Evolutionary conservation across 2,329 filamentous ascomycete species (phyloP).

Genomic region (Gaeumannomyces tritici): DNA sequence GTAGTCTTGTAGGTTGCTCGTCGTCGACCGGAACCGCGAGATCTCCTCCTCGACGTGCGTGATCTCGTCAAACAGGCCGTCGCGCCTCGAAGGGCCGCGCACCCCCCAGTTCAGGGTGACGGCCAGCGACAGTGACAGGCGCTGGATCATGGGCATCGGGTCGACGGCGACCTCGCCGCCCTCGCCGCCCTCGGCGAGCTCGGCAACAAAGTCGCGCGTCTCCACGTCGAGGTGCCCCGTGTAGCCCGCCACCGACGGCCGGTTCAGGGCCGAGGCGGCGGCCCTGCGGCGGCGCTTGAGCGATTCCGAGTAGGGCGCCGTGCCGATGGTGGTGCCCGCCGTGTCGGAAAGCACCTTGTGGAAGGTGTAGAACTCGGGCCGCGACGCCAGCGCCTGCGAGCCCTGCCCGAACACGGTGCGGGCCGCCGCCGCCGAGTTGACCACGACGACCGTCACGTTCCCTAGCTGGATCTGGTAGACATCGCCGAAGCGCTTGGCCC

Average conservation of each 20-base stretch:
- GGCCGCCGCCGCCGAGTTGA: constrained; percentile 43
- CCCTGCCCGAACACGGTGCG: constrained; percentile 34
- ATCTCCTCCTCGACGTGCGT: constrained; percentile 54
- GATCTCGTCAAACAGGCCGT: constrained; percentile 51
- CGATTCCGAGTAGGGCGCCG: constrained; percentile 57
- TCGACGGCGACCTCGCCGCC: constrained; percentile 45
- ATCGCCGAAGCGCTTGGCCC: constrained; percentile 27
- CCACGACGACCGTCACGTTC: constrained; percentile 44
- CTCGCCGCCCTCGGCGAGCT: constrained; percentile 48
- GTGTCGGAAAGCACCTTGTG: constrained; percentile 54
- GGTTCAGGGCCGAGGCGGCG: constrained; percentile 68
- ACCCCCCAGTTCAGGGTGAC: constrained; percentile 59
- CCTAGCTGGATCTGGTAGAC: constrained; percentile 50
- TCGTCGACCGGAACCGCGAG: constrained; percentile 51
- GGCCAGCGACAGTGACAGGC: constrained; percentile 44
- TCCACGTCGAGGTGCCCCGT: constrained; percentile 78
- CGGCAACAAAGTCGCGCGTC: constrained; percentile 52
- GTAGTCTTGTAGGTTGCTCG: constrained; percentile 66
- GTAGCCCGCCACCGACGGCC: constrained; percentile 59
- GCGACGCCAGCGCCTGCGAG: constrained; percentile 41
- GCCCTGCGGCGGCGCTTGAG: constrained; percentile 74
- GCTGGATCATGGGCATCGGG: constrained; percentile 60
- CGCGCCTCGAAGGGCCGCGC: constrained; percentile 47
- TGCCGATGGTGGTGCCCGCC: constrained; percentile 58
- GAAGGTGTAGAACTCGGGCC: constrained; percentile 50